Evolutionary conservation across 1,284 basidiomycete genomes (phyloP).

Genomic region (Vanrija sp.): DNA sequence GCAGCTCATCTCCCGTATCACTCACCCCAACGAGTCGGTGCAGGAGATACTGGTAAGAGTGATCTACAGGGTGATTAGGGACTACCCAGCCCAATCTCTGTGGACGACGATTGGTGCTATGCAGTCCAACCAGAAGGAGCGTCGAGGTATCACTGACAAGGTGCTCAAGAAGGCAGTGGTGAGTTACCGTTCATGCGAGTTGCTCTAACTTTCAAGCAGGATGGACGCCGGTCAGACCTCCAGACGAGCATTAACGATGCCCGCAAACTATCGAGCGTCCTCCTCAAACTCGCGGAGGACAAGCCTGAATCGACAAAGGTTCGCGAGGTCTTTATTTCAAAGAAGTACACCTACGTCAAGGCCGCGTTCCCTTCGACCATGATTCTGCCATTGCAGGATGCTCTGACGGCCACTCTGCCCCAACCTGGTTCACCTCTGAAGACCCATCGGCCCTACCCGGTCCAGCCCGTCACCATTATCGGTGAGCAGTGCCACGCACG

Average conservation of each 20-base stretch:
- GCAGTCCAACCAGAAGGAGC: constrained; percentile 70
- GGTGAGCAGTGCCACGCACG: constrained; percentile 52
- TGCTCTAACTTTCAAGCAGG: neutral
- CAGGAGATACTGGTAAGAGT: constrained; percentile 65
- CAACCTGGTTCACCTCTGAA: constrained; percentile 61
- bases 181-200: constrained; percentile 2
- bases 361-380: constrained; percentile 62
- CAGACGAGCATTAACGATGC: constrained; percentile 51
- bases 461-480: constrained; percentile 69
- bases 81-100: constrained; percentile 85
- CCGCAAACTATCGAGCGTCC: constrained; percentile 24
- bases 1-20: constrained; percentile 92
- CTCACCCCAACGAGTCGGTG: constrained; percentile 69
- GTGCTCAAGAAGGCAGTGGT: constrained; percentile 41
- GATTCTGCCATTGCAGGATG: constrained; percentile 89
- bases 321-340: constrained; percentile 26
- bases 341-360: constrained; percentile 61
- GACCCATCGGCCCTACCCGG: constrained; percentile 77
- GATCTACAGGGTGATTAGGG: constrained; percentile 68
- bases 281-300: constrained; percentile 43
- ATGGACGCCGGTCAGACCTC: neutral
- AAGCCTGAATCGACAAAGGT: constrained; percentile 31
- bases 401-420: constrained; percentile 83
- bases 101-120: constrained; percentile 90
- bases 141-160: constrained; percentile 51